Evolutionary conservation across 768 basidiomycete genomes (phyloP).

Genomic region (Leccinellum luteum): DNA sequence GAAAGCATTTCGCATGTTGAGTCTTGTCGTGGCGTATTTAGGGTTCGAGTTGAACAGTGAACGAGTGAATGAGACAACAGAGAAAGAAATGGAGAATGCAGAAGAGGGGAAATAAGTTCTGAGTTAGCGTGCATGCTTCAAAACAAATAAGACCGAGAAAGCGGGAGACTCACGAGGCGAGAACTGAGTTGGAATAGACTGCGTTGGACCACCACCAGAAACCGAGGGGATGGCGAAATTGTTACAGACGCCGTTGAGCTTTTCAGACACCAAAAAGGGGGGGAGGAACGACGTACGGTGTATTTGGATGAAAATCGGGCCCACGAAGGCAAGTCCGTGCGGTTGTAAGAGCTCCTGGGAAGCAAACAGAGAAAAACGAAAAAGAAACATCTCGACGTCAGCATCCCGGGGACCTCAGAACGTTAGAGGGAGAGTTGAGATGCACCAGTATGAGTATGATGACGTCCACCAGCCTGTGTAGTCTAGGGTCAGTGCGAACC

Average conservation of each 20-base stretch:
- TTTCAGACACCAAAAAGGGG: background rate
- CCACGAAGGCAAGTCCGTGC: slow-evolving; percentile 14
- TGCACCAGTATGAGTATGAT: slow-evolving; percentile 25
- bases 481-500: background rate
- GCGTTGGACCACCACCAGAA: background rate
- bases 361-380: no score
- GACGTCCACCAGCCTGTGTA: slow-evolving; percentile 22
- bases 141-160: background rate
- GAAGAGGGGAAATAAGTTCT: no score
- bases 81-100: background rate
- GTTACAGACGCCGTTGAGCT: no score
- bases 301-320: slow-evolving; percentile 25
- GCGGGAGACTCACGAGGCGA: slow-evolving; percentile 23
- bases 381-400: background rate
- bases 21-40: slow-evolving; percentile 5
- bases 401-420: background rate
- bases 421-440: background rate
- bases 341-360: slow-evolving; percentile 19
- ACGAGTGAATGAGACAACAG: background rate
- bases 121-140: background rate
- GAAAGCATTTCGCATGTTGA: slow-evolving; percentile 26
- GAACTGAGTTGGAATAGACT: slow-evolving; percentile 31
- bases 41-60: background rate
- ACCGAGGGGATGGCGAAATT: background rate
- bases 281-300: slow-evolving; percentile 17